Percentiles rank a stretch among this genome's conserved stretches.
phyloP scores from a whole-genome alignment of 441 rosid species.

The Arabidopsis hybrid region DNA sequence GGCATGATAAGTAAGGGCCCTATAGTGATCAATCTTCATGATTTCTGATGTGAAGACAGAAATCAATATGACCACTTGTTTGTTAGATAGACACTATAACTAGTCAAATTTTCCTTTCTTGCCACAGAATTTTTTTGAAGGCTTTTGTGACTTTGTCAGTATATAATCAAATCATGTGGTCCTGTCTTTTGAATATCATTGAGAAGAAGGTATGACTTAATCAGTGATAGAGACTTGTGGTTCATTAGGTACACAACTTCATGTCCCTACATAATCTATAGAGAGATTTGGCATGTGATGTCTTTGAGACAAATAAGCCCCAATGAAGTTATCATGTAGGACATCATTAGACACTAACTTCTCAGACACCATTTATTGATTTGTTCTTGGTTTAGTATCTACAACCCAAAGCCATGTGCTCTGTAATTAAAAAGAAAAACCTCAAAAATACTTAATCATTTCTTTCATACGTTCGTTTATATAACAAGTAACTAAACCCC shows the following conservation, averaged over 20 bases:
- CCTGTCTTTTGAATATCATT: slow-evolving; percentile 40
- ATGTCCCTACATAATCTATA: slow-evolving; percentile 44
- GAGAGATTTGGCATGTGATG: slow-evolving; percentile 42
- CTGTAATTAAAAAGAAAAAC: background rate
- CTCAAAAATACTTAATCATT: background rate
- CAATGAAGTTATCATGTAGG: slow-evolving; percentile 43
- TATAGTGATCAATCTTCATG: slow-evolving; percentile 27
- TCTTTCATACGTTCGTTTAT: slow-evolving; percentile 26
- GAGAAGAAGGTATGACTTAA: slow-evolving; percentile 31
- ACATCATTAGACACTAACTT: slow-evolving; percentile 43
- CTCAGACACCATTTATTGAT: slow-evolving; percentile 45
- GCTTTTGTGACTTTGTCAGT: slow-evolving; percentile 34
- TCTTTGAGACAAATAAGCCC: slow-evolving; percentile 42
- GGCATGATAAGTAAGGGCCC: slow-evolving; percentile 41
- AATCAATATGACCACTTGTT: slow-evolving; percentile 40
- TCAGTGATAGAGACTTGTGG: slow-evolving; percentile 39
- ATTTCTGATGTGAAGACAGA: slow-evolving; percentile 36
- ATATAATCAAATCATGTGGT: slow-evolving; percentile 42
- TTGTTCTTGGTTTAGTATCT: slow-evolving; percentile 44
- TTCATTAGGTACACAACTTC: slow-evolving; percentile 44
- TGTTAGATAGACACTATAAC: slow-evolving; percentile 40
- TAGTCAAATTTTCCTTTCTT: slow-evolving; percentile 35
- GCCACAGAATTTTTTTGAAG: slow-evolving; percentile 41
- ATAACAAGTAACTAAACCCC: slow-evolving; percentile 19
- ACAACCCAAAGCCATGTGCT: slow-evolving; percentile 42